These are phyloP conservation scores for Sugiyamaella boreocaroliniensis DNA, from an alignment of 805 yeast genomes.

Conservation along the genomic window DNA sequence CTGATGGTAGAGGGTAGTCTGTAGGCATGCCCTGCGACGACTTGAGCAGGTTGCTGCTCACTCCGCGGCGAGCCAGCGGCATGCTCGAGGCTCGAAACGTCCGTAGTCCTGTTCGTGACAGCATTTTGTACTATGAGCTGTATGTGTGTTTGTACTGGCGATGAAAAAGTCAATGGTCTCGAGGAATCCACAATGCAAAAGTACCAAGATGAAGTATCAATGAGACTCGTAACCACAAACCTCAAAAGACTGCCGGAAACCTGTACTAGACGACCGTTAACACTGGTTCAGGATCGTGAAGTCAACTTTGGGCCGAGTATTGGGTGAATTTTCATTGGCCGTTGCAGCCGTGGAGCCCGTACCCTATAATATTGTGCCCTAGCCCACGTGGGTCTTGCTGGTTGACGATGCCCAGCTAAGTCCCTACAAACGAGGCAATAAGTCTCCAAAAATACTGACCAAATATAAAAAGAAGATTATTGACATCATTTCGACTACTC, in stretches of 20 bases:
- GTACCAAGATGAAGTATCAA: background rate
- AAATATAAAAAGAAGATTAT: no score
- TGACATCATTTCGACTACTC: no score
- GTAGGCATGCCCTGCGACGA: constrained; percentile 41
- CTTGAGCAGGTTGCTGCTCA: background rate
- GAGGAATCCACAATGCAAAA: background rate
- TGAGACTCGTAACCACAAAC: background rate
- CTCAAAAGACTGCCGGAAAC: background rate
- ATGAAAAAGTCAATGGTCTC: no score
- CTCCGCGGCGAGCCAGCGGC: constrained; percentile 1
- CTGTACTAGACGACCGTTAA: background rate
- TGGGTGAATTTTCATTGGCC: background rate
- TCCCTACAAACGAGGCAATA: no score
- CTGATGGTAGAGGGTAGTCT: constrained; percentile 63
- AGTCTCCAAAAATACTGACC: no score
- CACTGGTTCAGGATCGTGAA: background rate
- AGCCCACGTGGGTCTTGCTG: no score
- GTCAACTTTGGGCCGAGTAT: background rate
- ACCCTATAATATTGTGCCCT: background rate
- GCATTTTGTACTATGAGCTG: background rate
- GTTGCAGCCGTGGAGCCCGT: background rate
- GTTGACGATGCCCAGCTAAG: no score
- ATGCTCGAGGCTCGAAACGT: background rate
- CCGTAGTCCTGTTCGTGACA: background rate
- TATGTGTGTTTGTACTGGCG: no score